Evolutionary conservation across 2,329 filamentous ascomycete genomes (phyloP), one percentile per base, ranked within the genome.

Genomic region (Aspergillus tanneri): DNA sequence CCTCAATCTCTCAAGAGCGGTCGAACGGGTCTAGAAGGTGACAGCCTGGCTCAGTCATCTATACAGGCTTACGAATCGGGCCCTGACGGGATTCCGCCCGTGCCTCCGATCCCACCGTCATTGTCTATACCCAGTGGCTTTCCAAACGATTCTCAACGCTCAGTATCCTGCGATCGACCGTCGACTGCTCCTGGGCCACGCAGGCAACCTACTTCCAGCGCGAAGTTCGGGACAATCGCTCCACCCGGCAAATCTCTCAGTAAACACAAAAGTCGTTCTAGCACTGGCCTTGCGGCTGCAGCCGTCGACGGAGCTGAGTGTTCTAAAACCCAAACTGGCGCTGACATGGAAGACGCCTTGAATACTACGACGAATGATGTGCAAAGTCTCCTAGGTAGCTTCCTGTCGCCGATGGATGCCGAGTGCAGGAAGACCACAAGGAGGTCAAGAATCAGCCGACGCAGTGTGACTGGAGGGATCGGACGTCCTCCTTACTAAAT

Each of bases 21-120:
- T 16, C 52, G 50, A 21, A 47, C 50, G 14, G 47, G 35, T 14
- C 42, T 51, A 3, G 54, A 62, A 37, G 59, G 55, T 28, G 61
- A 69, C 22, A 63, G 63, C 18, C 53, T 58, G n/a, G 62, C 24
- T 16, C 22, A 47, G 12, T 42, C 57, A 41, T 44, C 45, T 19
- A 21, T 47, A 27, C 43, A 45, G 22, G 27, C 38, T 14, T 50
- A 46, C 40, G 28, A 43, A 43, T 30, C 50, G 5, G 53, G 57
- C 36, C 54, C 59, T 6, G 58, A 68, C n/a, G 64, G 62, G 27
- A 70, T 76, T n/a, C 72, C 72, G 2, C 73, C 73, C 10, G 73
- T 76, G 4, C 73, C 73, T 10, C 73, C 73, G 16, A 66, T 75
- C n/a, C 72, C 72, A 11, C 57, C 64, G 1, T 64, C 64, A 4